Evolutionary conservation across 2,329 filamentous ascomycete genomes (phyloP).

Genomic region (Fusarium illudens): DNA sequence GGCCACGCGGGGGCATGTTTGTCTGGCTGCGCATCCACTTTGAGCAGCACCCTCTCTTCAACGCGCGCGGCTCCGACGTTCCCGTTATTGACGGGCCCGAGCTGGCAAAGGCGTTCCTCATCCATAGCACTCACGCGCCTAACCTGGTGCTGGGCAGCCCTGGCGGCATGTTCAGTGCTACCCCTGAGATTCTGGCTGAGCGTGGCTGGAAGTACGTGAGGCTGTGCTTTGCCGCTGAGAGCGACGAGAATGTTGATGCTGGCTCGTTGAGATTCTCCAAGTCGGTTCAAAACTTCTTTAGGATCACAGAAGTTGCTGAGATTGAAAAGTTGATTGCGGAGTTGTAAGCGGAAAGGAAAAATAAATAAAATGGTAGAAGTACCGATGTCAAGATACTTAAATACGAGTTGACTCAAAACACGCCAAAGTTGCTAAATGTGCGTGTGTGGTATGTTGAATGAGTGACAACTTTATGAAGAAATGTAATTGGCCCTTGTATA

Average conservation of each 20-base stretch:
- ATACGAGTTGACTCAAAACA: not conserved
- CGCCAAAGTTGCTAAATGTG: not conserved
- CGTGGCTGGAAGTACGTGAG: conserved; percentile 77
- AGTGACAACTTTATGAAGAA: not conserved
- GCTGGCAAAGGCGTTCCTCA: conserved; percentile 73
- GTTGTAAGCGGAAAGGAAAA: conserved; percentile 16
- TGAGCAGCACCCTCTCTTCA: conserved; percentile 74
- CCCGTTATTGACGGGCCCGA: conserved; percentile 61
- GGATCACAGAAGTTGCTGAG: conserved; percentile 70
- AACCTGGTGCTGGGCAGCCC: conserved; percentile 75
- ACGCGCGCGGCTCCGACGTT: conserved; percentile 38
- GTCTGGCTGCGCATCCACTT: conserved; percentile 81
- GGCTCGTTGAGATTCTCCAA: conserved; percentile 72
- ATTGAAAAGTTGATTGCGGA: conserved; percentile 69
- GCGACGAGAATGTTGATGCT: conserved; percentile 71
- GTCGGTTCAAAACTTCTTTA: conserved; percentile 79
- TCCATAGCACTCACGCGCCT: conserved; percentile 74
- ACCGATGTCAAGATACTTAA: not conserved
- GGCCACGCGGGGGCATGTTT: conserved; percentile 92
- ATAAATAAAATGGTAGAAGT: not conserved
- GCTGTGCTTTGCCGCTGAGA: conserved; percentile 85
- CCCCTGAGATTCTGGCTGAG: conserved; percentile 62
- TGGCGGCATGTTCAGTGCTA: conserved; percentile 78
- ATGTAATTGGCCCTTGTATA: not conserved
- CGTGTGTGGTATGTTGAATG: not conserved